Conservation (phyloP, 805 yeast species). For the Kuraishia capsulata region DNA sequence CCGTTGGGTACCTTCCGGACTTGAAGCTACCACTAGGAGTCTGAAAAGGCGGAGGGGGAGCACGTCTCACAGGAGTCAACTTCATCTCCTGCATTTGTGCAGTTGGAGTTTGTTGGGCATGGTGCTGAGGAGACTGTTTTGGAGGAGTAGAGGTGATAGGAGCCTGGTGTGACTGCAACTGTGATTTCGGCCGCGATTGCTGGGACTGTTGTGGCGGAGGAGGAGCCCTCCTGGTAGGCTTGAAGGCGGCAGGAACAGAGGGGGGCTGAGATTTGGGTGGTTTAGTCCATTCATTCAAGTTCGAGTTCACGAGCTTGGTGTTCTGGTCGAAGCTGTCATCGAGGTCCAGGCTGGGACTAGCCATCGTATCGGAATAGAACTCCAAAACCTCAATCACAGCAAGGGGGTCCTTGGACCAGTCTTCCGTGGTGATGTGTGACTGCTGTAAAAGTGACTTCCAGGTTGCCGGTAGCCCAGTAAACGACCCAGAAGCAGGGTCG, state of each 20-base stretch:
- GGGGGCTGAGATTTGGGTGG: constrained; percentile 13
- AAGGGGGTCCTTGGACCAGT: constrained; percentile 54
- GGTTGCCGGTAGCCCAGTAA: constrained; percentile 48
- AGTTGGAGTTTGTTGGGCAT: background rate
- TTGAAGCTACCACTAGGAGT: background rate
- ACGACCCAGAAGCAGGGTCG: constrained; percentile 63
- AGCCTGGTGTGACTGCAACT: too few relatives aligned
- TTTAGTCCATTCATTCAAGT: constrained; percentile 35
- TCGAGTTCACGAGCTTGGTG: constrained; percentile 10
- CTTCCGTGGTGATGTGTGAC: constrained; percentile 52
- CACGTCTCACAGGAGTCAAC: constrained; percentile 13
- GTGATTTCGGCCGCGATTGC: too few relatives aligned
- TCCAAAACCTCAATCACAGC: constrained; percentile 56
- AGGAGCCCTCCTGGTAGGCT: constrained; percentile 32
- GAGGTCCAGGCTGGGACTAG: background rate
- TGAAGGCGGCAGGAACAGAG: constrained; percentile 12
- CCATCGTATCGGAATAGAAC: constrained; percentile 34
- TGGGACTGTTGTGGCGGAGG: too few relatives aligned
- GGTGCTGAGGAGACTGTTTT: background rate
- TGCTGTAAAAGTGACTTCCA: constrained; percentile 49
- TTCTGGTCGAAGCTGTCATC: constrained; percentile 1
- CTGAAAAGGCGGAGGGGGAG: constrained; percentile 25
- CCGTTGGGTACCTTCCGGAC: background rate
- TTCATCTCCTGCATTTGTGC: constrained; percentile 5
- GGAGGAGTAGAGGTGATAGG: background rate